These are phyloP conservation scores for Aspergillus wentii DNA, from an alignment of 495 filamentous ascomycete genomes.

Conservation along the genomic window DNA sequence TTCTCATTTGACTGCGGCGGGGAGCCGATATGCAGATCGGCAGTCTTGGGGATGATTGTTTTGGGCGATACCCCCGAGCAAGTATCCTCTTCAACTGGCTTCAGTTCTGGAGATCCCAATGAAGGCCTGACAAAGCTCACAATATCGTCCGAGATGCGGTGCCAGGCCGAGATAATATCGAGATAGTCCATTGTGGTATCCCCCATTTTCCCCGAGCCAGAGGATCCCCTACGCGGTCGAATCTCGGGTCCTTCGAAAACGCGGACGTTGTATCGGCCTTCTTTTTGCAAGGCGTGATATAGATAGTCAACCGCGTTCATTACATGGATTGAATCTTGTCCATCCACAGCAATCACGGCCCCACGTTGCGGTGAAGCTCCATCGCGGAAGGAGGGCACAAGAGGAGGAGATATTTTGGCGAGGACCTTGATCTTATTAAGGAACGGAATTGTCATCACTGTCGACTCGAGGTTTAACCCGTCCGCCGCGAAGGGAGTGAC, in stretches of 20 bases:
- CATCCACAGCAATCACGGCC: constrained; percentile 78
- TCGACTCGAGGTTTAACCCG: constrained; percentile 53
- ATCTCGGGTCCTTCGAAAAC: constrained; percentile 47
- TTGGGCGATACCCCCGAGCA: constrained; percentile 25
- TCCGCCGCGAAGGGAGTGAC: constrained; percentile 26
- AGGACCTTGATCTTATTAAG: constrained; percentile 67
- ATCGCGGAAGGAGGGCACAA: constrained; percentile 39
- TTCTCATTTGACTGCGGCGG: constrained; percentile 23
- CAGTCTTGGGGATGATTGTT: constrained; percentile 31
- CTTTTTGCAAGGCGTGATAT: constrained; percentile 50
- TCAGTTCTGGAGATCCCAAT: constrained; percentile 9
- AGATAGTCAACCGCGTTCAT: constrained; percentile 56
- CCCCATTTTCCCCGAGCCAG: constrained; percentile 28
- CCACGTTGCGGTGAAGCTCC: constrained; percentile 54
- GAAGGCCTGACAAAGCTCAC: constrained; percentile 53
- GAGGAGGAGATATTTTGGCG: constrained; percentile 61
- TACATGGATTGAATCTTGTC: constrained; percentile 52
- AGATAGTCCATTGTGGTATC: constrained; percentile 61
- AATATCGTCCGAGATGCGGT: constrained; percentile 62
- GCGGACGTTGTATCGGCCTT: constrained; percentile 53
- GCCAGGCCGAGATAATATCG: constrained; percentile 66
- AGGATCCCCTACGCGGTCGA: constrained; percentile 19
- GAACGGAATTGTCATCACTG: constrained; percentile 68
- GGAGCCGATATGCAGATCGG: constrained; percentile 23
- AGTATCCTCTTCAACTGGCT: constrained; percentile 14